Evolutionary conservation across 1,139 yeast genomes (phyloP).

Genomic region (Debaryomyces psychrophilus): DNA sequence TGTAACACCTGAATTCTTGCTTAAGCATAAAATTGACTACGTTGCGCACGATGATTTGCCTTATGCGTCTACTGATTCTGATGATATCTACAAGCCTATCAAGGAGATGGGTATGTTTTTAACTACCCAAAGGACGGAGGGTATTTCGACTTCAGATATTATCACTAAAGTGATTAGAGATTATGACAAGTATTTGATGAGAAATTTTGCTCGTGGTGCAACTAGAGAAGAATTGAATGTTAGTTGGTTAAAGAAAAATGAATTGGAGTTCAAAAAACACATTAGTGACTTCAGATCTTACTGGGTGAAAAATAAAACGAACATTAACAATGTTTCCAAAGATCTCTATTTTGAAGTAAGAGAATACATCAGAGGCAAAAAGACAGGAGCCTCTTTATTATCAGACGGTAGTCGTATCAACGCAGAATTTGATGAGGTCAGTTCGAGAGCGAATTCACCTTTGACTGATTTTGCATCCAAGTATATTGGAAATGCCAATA

Average conservation of each 20-base stretch:
- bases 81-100: conserved; percentile 90
- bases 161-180: conserved; percentile 93
- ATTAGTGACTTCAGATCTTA: conserved; percentile 83
- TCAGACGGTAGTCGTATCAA: conserved; percentile 27
- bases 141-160: conserved; percentile 93
- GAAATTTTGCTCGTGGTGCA: conserved; percentile 97
- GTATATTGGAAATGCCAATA: conserved; percentile 58
- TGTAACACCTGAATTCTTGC: conserved; percentile 79
- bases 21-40: conserved; percentile 82
- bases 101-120: conserved; percentile 89
- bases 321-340: conserved; percentile 72
- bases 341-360: conserved; percentile 84
- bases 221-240: conserved; percentile 94
- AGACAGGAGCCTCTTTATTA: conserved; percentile 41
- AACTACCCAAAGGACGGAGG: conserved; percentile 95
- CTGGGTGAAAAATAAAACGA: conserved; percentile 74
- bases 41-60: conserved; percentile 98
- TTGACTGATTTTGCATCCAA: conserved; percentile 64
- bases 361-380: conserved; percentile 64
- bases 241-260: conserved; percentile 96
- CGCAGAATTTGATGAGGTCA: conserved; percentile 37
- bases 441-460: conserved; percentile 47
- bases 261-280: conserved; percentile 88
- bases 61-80: conserved; percentile 82
- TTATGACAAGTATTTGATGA: conserved; percentile 93